Conservation (phyloP, 1,284 basidiomycete species). For the Cryptococcus floricola region DNA sequence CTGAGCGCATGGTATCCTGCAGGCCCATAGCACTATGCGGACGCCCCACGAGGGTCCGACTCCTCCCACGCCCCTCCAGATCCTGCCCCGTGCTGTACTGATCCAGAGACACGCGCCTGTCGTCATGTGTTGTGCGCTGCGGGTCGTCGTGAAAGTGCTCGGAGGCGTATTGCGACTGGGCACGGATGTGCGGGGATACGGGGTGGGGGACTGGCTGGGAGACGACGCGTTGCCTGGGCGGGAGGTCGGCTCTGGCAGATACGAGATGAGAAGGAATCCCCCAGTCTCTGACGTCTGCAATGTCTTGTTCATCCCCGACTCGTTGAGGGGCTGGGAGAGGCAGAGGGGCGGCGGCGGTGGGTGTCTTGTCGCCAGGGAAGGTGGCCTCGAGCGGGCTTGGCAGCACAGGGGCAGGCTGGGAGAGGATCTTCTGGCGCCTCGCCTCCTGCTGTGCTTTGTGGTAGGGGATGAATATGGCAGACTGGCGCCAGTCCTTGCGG, state of each 20-base stretch:
- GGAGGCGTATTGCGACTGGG: conserved; percentile 19
- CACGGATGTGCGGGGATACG: conserved; percentile 9
- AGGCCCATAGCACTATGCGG: conserved; percentile 14
- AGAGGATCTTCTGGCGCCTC: conserved; percentile 11
- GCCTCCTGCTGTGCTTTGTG: conserved; percentile 10
- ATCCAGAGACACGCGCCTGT: conserved; percentile 1
- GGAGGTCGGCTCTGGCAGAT: background rate
- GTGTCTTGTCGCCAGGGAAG: background rate
- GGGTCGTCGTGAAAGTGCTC: conserved; percentile 10
- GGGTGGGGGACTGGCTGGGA: conserved; percentile 10
- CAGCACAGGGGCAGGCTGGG: conserved; percentile 14
- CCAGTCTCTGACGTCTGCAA: conserved; percentile 24
- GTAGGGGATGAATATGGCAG: conserved; percentile 38
- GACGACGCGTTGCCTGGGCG: background rate
- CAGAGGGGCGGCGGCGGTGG: too few species aligned
- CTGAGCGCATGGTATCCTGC: conserved; percentile 4
- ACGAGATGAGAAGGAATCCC: conserved; percentile 24
- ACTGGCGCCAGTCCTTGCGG: conserved; percentile 25
- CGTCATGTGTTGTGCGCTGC: background rate
- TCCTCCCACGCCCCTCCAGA: conserved; percentile 8
- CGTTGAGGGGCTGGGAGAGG: background rate
- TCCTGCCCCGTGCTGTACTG: conserved; percentile 8
- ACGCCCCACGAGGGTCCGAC: conserved; percentile 7
- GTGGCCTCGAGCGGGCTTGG: conserved; percentile 3
- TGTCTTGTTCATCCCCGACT: conserved; percentile 1